These are phyloP conservation scores for Pisolithus thermaeus DNA, from an alignment of 1,284 basidiomycete species.

Conservation along the genomic window DNA sequence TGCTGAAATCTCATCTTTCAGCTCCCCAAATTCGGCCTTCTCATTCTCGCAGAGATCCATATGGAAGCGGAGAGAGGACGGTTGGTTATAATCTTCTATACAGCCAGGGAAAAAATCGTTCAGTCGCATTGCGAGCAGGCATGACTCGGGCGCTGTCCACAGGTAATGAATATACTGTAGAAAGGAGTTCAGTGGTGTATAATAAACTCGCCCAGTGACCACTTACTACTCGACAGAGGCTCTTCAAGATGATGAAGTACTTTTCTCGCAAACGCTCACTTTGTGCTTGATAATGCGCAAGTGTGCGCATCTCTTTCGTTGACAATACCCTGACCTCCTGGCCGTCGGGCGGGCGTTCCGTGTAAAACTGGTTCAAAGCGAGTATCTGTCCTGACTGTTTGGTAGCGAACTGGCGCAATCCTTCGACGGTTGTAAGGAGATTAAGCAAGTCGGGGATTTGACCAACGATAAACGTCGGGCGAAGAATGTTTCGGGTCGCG, in stretches of 20 bases:
- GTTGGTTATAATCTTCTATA: constrained; percentile 13
- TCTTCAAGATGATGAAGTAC: constrained; percentile 31
- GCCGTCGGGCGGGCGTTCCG: constrained; percentile 6
- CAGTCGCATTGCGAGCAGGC: constrained; percentile 31
- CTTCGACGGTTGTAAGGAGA: constrained; percentile 36
- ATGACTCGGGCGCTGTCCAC: constrained; percentile 29
- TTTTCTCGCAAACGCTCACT: constrained; percentile 23
- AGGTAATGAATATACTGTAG: constrained; percentile 35
- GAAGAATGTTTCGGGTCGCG: constrained; percentile 34
- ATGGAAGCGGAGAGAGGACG: constrained; percentile 28
- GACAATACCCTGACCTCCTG: constrained; percentile 14
- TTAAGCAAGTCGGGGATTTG: constrained; percentile 38
- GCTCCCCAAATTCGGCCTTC: constrained; percentile 16
- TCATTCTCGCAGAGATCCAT: constrained; percentile 28
- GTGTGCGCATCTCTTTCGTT: constrained; percentile 9
- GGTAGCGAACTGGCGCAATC: constrained; percentile 30
- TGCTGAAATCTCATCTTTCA: constrained; percentile 18
- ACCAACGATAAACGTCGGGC: constrained; percentile 28
- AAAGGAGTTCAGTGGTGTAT: neutral
- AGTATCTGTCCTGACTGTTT: constrained; percentile 28
- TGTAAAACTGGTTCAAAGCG: constrained; percentile 31
- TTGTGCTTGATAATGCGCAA: constrained; percentile 10
- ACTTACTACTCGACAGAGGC: constrained; percentile 11
- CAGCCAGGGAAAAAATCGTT: constrained; percentile 39
- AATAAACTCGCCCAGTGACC: neutral